Conservation (phyloP, 2,329 filamentous ascomycete species). For the Colletotrichum simmondsii region DNA sequence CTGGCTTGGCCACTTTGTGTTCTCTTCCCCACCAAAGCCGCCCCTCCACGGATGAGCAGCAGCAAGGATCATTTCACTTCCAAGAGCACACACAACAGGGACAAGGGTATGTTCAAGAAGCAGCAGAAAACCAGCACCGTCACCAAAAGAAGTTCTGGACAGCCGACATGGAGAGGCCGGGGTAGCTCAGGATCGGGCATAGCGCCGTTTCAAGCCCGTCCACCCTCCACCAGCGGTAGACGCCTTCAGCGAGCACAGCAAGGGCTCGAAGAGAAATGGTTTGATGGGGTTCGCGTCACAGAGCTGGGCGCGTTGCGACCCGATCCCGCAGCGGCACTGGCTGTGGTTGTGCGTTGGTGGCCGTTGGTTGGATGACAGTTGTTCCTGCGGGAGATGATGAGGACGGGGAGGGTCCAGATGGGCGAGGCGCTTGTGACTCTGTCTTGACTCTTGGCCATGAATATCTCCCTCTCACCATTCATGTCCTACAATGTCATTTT, state of each 20-base stretch:
- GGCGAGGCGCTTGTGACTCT: conserved; percentile 4
- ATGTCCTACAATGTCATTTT: conserved; percentile 3
- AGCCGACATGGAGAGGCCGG: background rate
- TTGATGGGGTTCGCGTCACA: background rate
- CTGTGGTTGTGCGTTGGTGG: background rate
- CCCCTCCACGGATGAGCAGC: conserved; percentile 24
- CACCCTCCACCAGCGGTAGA: conserved; percentile 19
- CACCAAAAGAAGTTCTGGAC: background rate
- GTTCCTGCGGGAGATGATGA: conserved; percentile 17
- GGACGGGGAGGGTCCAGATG: background rate
- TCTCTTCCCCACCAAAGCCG: conserved; percentile 15
- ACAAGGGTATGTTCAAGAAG: background rate
- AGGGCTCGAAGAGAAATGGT: background rate
- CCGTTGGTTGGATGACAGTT: conserved; percentile 24
- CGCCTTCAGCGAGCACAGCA: background rate
- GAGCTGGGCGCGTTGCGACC: conserved; percentile 27
- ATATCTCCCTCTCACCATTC: background rate
- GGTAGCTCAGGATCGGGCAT: conserved; percentile 23
- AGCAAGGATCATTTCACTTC: conserved; percentile 20
- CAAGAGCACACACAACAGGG: background rate
- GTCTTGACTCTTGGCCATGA: background rate
- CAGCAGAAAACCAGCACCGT: background rate
- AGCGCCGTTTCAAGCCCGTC: conserved; percentile 32
- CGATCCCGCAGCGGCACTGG: conserved; percentile 20
- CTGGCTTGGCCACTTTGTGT: conserved; percentile 8